These are phyloP conservation scores for Trichosanthes truncata DNA, from an alignment of 306 rosid genomes.

Conservation along the genomic window DNA sequence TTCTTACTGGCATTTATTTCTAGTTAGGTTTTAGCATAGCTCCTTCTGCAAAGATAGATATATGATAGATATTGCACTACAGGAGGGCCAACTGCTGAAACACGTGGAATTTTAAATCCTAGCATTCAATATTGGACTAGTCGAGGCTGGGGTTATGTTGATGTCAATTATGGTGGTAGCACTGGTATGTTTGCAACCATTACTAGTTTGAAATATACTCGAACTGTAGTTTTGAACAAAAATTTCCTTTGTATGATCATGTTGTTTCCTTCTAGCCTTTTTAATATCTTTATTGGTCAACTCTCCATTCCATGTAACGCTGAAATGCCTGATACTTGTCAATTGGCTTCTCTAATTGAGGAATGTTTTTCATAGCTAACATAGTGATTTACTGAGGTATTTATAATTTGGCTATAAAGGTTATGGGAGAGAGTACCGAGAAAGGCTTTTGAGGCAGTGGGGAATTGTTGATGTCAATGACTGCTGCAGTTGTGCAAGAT, in stretches of 20 bases:
- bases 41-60: not conserved
- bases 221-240: not conserved
- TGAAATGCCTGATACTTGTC: not conserved
- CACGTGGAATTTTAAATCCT: slow-evolving; percentile 61
- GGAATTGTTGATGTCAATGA: slow-evolving; percentile 96
- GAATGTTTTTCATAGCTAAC: not conserved
- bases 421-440: slow-evolving; percentile 87
- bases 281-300: not conserved
- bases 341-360: not conserved
- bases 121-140: slow-evolving; percentile 89
- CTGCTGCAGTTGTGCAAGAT: slow-evolving; percentile 87
- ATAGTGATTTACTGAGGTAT: slow-evolving; percentile 8
- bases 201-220: not conserved
- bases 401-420: slow-evolving; percentile 33
- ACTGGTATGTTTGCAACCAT: slow-evolving; percentile 65
- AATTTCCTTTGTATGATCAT: not conserved
- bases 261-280: not conserved
- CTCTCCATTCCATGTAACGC: not conserved
- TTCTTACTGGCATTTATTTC: not conserved
- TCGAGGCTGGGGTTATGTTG: slow-evolving; percentile 84
- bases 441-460: slow-evolving; percentile 78
- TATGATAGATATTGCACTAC: slow-evolving; percentile 23
- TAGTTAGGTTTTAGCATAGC: not conserved
- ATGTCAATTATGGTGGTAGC: slow-evolving; percentile 97
- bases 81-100: slow-evolving; percentile 92